phyloP scores from a whole-genome alignment of 2,329 filamentous ascomycete genomes.

The Phyllosticta paracitricarpa region DNA sequence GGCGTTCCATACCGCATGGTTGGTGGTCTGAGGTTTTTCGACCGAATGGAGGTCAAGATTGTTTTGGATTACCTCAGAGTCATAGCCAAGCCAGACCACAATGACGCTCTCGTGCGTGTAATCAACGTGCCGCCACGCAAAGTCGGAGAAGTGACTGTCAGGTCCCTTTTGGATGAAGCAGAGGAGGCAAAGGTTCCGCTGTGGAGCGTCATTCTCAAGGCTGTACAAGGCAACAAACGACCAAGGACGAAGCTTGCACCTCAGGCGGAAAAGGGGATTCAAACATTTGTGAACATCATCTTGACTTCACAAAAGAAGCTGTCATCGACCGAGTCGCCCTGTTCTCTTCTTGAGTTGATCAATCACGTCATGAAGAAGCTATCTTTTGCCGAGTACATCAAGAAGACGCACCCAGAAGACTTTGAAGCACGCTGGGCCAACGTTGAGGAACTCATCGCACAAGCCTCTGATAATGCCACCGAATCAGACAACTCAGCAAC shows the following conservation, averaged over 20 bases:
- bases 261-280: conserved; percentile 47
- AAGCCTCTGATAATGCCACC: conserved; percentile 61
- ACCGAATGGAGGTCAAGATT: conserved; percentile 78
- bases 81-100: conserved; percentile 74
- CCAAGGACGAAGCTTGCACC: conserved; percentile 46
- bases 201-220: conserved; percentile 62
- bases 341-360: conserved; percentile 39
- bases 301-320: conserved; percentile 48
- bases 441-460: conserved; percentile 73
- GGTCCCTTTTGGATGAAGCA: conserved; percentile 64
- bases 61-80: conserved; percentile 82
- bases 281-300: conserved; percentile 50
- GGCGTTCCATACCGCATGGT: conserved; percentile 90
- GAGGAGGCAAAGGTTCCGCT: conserved; percentile 58
- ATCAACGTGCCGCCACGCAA: conserved; percentile 76
- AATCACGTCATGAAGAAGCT: conserved; percentile 54
- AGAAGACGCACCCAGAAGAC: conserved; percentile 61
- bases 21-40: conserved; percentile 83
- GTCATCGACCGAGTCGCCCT: conserved; percentile 28
- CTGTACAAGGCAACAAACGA: conserved; percentile 42
- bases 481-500: conserved; percentile 30
- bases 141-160: conserved; percentile 71
- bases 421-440: conserved; percentile 77
- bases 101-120: conserved; percentile 72
- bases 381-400: conserved; percentile 63